These are phyloP conservation scores for Apodospora peruviana DNA, from an alignment of 495 filamentous ascomycete species.

Conservation along the genomic window DNA sequence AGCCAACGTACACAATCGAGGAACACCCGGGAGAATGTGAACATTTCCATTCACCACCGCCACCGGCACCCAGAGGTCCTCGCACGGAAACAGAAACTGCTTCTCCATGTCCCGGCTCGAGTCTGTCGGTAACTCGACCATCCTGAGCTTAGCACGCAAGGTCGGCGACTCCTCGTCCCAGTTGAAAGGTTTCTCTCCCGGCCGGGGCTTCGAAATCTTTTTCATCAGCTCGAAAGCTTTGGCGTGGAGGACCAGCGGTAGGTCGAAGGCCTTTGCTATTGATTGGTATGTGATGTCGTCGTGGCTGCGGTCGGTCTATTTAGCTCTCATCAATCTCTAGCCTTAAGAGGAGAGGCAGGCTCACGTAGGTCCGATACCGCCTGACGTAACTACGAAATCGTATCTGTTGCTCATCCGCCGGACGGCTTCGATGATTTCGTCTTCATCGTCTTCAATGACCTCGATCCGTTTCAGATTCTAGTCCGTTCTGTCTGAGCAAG, in stretches of 20 bases:
- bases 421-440: slow-evolving; percentile 82
- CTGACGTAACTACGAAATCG: slow-evolving; percentile 89
- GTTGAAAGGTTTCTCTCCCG: slow-evolving; percentile 68
- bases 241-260: slow-evolving; percentile 70
- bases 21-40: slow-evolving; percentile 88
- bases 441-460: slow-evolving; percentile 86
- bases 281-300: slow-evolving; percentile 97
- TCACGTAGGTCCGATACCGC: slow-evolving; percentile 92
- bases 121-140: slow-evolving; percentile 83
- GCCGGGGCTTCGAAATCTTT: slow-evolving; percentile 63
- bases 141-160: slow-evolving; percentile 74
- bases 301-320: slow-evolving; percentile 51
- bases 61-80: slow-evolving; percentile 86
- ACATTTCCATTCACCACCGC: slow-evolving; percentile 85
- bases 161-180: slow-evolving; percentile 79
- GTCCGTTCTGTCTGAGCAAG: background rate
- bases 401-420: slow-evolving; percentile 80
- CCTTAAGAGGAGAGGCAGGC: slow-evolving; percentile 2
- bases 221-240: slow-evolving; percentile 78
- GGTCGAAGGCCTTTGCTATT: slow-evolving; percentile 80
- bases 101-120: slow-evolving; percentile 49
- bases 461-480: slow-evolving; percentile 79
- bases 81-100: slow-evolving; percentile 70
- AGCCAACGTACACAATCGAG: slow-evolving; percentile 58
- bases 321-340: no score